Evolutionary conservation across 805 yeast species (phyloP), one percentile per base, ranked within the genome.

Genomic region (Candida wancherniae): DNA sequence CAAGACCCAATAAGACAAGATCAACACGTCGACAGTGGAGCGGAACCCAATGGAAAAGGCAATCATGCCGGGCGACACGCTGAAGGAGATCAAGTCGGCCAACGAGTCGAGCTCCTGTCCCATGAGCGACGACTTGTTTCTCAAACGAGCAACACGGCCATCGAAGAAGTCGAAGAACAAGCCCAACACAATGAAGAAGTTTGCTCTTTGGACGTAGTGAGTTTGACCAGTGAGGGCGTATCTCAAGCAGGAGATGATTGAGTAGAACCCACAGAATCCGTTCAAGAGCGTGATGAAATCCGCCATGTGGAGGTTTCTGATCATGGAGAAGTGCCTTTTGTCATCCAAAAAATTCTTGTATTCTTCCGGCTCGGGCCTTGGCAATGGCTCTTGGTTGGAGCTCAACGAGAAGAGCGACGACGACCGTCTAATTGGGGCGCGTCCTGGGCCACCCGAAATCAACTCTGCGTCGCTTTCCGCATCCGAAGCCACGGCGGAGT

Each of bases 101-200:
- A 92, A 71, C 1, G 97, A 88, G 55, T 92, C 98, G 50, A 92
- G 74, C 63, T 92, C 98, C 61, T 92, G 97, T 39, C 98, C 98
- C 84, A 92, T 84, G 33, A 92, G 70, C 9, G 94, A 81, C 3
- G 94, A 75, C 63, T 88, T 86, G 56, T 87, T 83, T 62, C 96
- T 76, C 63, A 92, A 73, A 52, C 98, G 75, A 4, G 98, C 98
- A 6, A 90, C 98, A 49, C 94, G 77, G 20, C 98, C 98, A 56
- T 92, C 98, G 56, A 92, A 84, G 56, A 92, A 87, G 58, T 90
- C 98, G 57, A 90, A 90, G 55, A 92, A 86, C 51, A 90, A 74
- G 4, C 98, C 98, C 45, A 90, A 66, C n/a, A 84, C 70, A 25
- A 87, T 85, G 61, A 84, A 86, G 44, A 82, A 78, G 62, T 87